Percentiles rank a stretch among this genome's conserved stretches.
Conservation (phyloP, 108 stramenopile genomes). For the Nitzschia putrida region DNA sequence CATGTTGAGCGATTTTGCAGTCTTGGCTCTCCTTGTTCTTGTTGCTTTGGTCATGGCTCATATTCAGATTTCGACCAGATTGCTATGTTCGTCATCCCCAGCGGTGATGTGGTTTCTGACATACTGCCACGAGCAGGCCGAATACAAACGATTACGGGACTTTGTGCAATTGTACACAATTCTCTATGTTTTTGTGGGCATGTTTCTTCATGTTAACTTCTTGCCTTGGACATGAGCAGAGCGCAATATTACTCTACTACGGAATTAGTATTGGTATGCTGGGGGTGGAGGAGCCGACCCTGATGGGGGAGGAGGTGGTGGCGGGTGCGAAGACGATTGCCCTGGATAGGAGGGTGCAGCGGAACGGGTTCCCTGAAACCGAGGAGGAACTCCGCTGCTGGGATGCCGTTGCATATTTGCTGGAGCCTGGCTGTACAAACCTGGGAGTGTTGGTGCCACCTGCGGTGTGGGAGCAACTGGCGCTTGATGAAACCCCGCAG, state of each 20-base stretch:
- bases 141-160: background rate
- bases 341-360: too few species aligned
- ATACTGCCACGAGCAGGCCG: constrained; percentile 2
- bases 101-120: constrained; percentile 76
- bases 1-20: constrained; percentile 70
- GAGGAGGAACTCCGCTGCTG: too few species aligned
- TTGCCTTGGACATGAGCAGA: constrained; percentile 57
- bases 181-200: constrained; percentile 64
- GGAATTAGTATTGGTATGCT: constrained; percentile 37
- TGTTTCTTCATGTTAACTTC: constrained; percentile 78
- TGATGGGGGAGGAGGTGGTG: constrained; percentile 36
- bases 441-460: background rate
- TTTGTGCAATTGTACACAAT: constrained; percentile 52
- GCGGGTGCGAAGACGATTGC: background rate
- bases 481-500: constrained; percentile 15
- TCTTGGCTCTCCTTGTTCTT: constrained; percentile 58
- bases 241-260: background rate
- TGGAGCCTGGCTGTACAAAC: background rate
- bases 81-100: constrained; percentile 82
- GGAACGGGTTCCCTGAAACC: too few species aligned
- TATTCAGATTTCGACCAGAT: constrained; percentile 82
- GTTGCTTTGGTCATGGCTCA: constrained; percentile 75
- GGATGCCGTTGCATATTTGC: background rate
- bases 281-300: constrained; percentile 30
- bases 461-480: background rate